phyloP scores from a whole-genome alignment of 2,329 filamentous ascomycete genomes.

The Verticillium albo-atrum region DNA sequence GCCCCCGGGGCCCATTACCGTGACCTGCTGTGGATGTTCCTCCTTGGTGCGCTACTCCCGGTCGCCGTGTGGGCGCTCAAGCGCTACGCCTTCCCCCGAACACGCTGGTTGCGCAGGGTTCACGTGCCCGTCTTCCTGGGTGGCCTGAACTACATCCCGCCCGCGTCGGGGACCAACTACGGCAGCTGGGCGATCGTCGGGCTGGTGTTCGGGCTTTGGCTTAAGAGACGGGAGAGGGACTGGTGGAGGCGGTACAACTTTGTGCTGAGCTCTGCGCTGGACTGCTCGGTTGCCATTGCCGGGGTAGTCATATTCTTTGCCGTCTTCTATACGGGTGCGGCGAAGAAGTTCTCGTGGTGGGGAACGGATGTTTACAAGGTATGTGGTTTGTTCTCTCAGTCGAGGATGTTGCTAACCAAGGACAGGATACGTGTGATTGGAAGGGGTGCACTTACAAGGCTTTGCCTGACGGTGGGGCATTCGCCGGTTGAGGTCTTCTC shows the following conservation, averaged over 20 bases:
- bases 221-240: slow-evolving; percentile 16
- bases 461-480: background rate
- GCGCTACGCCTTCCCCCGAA: slow-evolving; percentile 15
- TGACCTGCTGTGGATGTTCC: slow-evolving; percentile 47
- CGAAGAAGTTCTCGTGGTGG: slow-evolving; percentile 22
- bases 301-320: slow-evolving; percentile 28
- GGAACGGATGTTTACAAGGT: slow-evolving; percentile 19
- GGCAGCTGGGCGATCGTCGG: slow-evolving; percentile 24
- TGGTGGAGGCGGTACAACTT: slow-evolving; percentile 28
- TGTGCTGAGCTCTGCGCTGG: slow-evolving; percentile 24
- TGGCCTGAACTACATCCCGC: slow-evolving; percentile 25
- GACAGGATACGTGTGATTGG: slow-evolving; percentile 10
- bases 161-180: slow-evolving; percentile 26
- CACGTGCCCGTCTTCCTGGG: slow-evolving; percentile 25
- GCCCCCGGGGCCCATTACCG: slow-evolving; percentile 44
- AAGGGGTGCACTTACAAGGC: slow-evolving; percentile 7
- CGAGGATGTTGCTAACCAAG: background rate
- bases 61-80: slow-evolving; percentile 36
- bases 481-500: background rate
- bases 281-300: slow-evolving; percentile 24
- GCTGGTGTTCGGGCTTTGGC: slow-evolving; percentile 18
- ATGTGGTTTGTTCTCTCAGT: background rate
- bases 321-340: slow-evolving; percentile 23
- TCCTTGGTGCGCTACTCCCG: slow-evolving; percentile 45
- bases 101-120: slow-evolving; percentile 19